Evolutionary conservation across 2,329 filamentous ascomycete genomes (phyloP).

Genomic region (Fusarium acutatum): DNA sequence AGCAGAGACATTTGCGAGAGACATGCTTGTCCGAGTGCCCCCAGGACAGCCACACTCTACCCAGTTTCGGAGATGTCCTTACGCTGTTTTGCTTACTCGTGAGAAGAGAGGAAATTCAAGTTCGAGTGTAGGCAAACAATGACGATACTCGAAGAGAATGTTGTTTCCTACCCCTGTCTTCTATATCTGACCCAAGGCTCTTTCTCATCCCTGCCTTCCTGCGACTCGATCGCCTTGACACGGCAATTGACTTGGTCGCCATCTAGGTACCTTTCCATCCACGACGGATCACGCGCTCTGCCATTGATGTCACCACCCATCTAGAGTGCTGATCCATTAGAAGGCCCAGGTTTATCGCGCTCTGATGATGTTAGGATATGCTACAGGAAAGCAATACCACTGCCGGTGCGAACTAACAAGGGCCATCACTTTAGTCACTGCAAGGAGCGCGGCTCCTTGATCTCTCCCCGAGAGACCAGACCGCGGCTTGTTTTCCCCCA

Average conservation of each 20-base stretch:
- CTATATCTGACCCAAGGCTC: not conserved
- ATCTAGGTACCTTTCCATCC: not conserved
- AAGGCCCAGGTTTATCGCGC: not conserved
- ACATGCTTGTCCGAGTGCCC: not conserved
- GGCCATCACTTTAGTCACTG: constrained; percentile 13
- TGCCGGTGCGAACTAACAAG: not conserved
- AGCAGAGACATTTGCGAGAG: constrained; percentile 5
- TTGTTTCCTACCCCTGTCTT: not conserved
- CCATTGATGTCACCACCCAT: not conserved
- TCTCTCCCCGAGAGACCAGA: constrained; percentile 11
- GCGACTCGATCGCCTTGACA: not conserved
- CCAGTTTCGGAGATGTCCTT: not conserved
- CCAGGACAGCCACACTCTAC: constrained; percentile 2
- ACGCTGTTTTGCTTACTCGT: not conserved
- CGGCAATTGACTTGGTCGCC: not conserved
- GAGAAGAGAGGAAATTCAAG: not conserved
- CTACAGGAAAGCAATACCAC: not conserved
- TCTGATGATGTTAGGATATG: not conserved
- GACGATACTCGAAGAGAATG: not conserved
- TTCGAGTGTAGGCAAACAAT: not conserved
- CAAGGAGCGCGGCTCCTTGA: constrained; percentile 25
- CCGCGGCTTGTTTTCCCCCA: constrained; percentile 37
- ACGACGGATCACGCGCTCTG: constrained; percentile 2
- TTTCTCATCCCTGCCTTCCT: constrained; percentile 5
- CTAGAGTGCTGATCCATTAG: not conserved